These are phyloP conservation scores for Sarocladium oryzae DNA, from an alignment of 2,329 filamentous ascomycete species.

Conservation along the genomic window DNA sequence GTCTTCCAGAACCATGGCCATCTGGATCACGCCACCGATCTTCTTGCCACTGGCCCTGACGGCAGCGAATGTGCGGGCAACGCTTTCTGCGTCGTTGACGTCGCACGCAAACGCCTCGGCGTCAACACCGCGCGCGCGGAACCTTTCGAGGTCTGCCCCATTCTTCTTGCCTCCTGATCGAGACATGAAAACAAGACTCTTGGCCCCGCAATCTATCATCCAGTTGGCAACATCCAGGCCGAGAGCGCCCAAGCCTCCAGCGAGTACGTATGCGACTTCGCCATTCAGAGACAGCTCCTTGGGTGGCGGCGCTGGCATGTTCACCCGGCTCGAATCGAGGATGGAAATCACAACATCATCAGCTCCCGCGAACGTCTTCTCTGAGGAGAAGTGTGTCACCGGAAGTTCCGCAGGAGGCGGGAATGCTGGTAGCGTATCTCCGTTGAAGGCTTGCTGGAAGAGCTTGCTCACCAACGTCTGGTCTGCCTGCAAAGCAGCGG, in stretches of 20 bases:
- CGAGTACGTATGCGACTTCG: neutral
- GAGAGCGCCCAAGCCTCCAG: neutral
- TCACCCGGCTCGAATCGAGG: neutral
- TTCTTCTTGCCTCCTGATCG: slow-evolving; percentile 10
- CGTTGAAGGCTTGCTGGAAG: neutral
- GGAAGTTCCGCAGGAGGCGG: too few relatives aligned
- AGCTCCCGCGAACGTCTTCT: neutral
- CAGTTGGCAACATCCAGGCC: neutral
- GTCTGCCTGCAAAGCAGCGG: slow-evolving; percentile 5
- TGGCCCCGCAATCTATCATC: neutral
- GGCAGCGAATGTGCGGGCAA: slow-evolving; percentile 5
- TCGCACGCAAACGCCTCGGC: slow-evolving; percentile 11
- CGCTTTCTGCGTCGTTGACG: slow-evolving; percentile 5
- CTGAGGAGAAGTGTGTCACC: neutral
- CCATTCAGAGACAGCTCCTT: neutral
- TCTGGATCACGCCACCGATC: slow-evolving; percentile 14
- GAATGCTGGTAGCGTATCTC: too few relatives aligned
- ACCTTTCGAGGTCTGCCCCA: neutral
- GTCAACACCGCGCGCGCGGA: slow-evolving; percentile 2
- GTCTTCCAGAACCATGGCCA: slow-evolving; percentile 13
- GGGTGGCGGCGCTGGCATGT: neutral
- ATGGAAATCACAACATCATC: neutral
- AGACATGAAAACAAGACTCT: neutral
- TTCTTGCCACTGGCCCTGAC: slow-evolving; percentile 4
- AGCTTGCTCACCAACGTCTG: slow-evolving; percentile 2